Conservation (phyloP, 176 grass and related monocot species). For the Puya raimondii region DNA sequence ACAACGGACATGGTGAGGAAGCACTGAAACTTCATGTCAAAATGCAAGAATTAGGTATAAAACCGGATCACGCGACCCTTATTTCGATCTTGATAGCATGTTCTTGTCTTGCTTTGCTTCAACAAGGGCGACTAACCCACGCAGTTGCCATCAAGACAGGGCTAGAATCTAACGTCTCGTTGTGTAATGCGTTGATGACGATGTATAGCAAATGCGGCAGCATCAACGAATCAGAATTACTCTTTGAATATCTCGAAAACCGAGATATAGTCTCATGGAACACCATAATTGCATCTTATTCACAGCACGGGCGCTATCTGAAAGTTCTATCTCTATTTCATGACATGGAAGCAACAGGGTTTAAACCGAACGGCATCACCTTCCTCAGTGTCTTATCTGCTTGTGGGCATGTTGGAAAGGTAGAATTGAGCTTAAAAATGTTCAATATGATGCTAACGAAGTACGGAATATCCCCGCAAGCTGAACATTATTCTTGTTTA, state of each 20-base stretch:
- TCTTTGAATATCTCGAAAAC: conserved; percentile 42
- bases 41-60: conserved; percentile 45
- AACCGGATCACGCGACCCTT: conserved; percentile 72
- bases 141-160: conserved; percentile 62
- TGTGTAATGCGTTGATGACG: conserved; percentile 78
- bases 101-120: conserved; percentile 61
- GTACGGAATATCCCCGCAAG: conserved; percentile 37
- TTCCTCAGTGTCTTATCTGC: conserved; percentile 71
- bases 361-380: conserved; percentile 54
- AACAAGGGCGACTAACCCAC: conserved; percentile 63
- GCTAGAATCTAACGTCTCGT: conserved; percentile 40
- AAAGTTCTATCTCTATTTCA: conserved; percentile 61
- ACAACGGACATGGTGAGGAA: conserved; percentile 65
- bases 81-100: conserved; percentile 63
- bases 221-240: conserved; percentile 48
- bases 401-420: conserved; percentile 59
- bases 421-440: conserved; percentile 62
- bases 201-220: conserved; percentile 89
- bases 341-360: conserved; percentile 45
- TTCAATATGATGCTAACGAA: conserved; percentile 67
- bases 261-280: conserved; percentile 69
- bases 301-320: conserved; percentile 63
- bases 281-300: conserved; percentile 66
- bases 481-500: conserved; percentile 78
- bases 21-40: conserved; percentile 51